Evolutionary conservation across 2,329 filamentous ascomycete species (phyloP), one percentile per base, ranked within the genome.

Genomic region (Cercospora janseana): DNA sequence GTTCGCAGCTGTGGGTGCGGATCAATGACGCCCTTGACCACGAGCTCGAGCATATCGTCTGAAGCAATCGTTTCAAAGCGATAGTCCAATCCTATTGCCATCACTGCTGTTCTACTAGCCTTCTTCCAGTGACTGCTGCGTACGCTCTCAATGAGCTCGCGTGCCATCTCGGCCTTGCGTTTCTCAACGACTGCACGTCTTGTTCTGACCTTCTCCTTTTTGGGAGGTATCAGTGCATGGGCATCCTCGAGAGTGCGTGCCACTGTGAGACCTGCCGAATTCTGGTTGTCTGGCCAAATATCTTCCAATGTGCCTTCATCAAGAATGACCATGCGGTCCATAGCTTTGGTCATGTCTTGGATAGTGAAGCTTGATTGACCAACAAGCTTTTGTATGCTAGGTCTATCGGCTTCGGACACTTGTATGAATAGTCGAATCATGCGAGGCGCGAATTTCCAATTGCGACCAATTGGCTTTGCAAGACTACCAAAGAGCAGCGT

Each of bases 381-480:
- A 10, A 89, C 89, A 12, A 98, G 79, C 60, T 87, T 90, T 68
- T 98, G 93, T 31, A 98, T 92, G 1, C 92, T 96, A 4, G 89
- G 83, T 67, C 95, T 95, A 70, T 98, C 93, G 12, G 94, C 90
- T 27, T 85, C 85, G 13, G 87, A 91, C 2, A 93, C 89, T 62
- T 87, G 82, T 57, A 98, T 93, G 70, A 95, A 98, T 6, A 93
- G 77, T 46, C 85, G 84, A 73, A 98, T 88, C 41, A 96, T 75
- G n/a, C 86, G 81, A 1, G 94, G 93, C 0, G 93, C 89, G 69
- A 91, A 96, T 29, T 91, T 86, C 94, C 94, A 98, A 67, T 98
- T 91, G 47, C 87, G 85, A 38, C 89, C 82, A 37, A 95, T 80
- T 0, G 92, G 94, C 71, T 91, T 94, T 4, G 90, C 80, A 27